phyloP scores from a whole-genome alignment of 208 protist genomes.

The Crithidia acanthocephali region DNA sequence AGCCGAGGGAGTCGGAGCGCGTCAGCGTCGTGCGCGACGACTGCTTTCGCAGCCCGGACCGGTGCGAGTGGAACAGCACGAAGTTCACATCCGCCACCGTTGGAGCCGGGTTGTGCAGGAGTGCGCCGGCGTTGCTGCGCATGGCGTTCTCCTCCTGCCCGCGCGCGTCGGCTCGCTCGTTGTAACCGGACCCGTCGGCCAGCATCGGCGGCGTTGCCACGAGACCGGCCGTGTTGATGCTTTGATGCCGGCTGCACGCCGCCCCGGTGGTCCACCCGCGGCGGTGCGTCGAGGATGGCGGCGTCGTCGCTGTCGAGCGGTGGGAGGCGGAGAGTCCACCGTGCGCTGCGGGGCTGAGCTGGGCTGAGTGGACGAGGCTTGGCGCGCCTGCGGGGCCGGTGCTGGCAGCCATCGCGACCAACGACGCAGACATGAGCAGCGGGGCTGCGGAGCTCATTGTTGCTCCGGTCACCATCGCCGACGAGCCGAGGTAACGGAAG shows the following conservation, averaged over 20 bases:
- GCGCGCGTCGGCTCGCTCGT: neutral
- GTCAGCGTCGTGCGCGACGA: neutral
- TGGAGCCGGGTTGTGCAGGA: constrained; percentile 18
- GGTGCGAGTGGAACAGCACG: neutral
- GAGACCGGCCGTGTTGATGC: neutral
- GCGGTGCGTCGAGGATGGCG: neutral
- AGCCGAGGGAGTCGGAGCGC: constrained; percentile 1
- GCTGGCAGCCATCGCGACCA: constrained; percentile 26
- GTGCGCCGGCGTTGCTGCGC: constrained; percentile 30
- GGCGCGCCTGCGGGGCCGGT: neutral
- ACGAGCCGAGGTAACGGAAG: constrained; percentile 79
- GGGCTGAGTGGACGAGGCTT: neutral
- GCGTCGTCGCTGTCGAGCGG: neutral
- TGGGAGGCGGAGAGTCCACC: constrained; percentile 1
- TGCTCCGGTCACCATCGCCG: constrained; percentile 40
- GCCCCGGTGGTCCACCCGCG: neutral
- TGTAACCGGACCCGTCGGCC: neutral
- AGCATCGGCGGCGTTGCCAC: constrained; percentile 7
- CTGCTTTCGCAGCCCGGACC: constrained; percentile 1
- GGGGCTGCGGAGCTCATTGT: constrained; percentile 51
- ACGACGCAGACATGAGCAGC: constrained; percentile 33
- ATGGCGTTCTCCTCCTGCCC: neutral
- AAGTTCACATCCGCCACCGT: constrained; percentile 16
- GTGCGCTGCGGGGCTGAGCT: constrained; percentile 5
- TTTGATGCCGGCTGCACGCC: neutral